phyloP scores from a whole-genome alignment of 179 eudicot genomes.

The Silene vulgaris region DNA sequence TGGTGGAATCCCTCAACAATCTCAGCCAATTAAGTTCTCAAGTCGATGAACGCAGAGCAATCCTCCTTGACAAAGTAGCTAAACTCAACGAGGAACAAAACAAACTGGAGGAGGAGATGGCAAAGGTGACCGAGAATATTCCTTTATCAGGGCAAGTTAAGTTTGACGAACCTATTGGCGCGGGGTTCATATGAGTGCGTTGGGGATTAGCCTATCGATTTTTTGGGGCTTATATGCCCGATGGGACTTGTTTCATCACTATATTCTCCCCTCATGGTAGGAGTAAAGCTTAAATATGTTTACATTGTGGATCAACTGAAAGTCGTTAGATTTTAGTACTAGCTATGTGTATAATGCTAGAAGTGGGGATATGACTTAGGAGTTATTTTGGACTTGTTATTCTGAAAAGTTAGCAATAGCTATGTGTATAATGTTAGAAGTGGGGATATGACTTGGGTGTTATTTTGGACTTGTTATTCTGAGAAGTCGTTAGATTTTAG shows the following conservation, averaged over 20 bases:
- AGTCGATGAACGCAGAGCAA: slow-evolving; percentile 3
- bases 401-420: not conserved
- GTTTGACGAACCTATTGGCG: slow-evolving; percentile 12
- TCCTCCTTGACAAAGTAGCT: slow-evolving; percentile 10
- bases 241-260: not conserved
- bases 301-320: not conserved
- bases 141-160: not conserved
- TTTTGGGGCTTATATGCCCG: not conserved
- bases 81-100: slow-evolving; percentile 1
- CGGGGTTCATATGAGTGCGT: not conserved
- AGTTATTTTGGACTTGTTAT: too few relatives aligned
- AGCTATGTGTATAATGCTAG: not conserved
- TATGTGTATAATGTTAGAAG: not conserved
- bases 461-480: too few relatives aligned
- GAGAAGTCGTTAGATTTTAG: too few relatives aligned
- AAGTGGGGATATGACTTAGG: not conserved
- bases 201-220: not conserved
- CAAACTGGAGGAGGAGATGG: slow-evolving; percentile 8
- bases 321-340: not conserved
- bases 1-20: slow-evolving; percentile 9
- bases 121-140: not conserved
- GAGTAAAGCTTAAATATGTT: not conserved
- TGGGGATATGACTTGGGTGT: too few relatives aligned
- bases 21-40: slow-evolving; percentile 3
- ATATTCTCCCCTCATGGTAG: not conserved